A percentile compares a stretch with the other conserved stretches of the same genome.
phyloP scores from a whole-genome alignment of 2,329 filamentous ascomycete species.

The Neofusicoccum parvum region DNA sequence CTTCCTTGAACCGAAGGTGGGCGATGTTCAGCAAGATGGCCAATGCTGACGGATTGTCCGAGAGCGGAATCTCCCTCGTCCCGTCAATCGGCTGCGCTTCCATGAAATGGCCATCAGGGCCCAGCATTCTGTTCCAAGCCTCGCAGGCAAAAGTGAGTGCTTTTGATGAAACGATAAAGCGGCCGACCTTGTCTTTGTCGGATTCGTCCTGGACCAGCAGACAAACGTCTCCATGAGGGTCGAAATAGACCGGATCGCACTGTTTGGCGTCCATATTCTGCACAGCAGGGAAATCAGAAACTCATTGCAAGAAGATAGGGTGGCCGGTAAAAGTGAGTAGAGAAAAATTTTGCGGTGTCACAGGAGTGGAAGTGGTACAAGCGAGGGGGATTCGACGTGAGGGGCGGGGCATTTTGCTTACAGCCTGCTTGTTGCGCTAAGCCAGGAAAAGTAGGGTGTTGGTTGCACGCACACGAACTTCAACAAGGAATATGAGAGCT shows the following conservation, averaged over 20 bases:
- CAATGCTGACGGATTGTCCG: constrained; percentile 1
- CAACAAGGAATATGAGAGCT: no score
- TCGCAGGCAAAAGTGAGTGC: constrained; percentile 26
- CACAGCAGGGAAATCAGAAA: no score
- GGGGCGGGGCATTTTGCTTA: no score
- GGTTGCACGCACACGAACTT: not conserved
- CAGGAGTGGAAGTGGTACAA: no score
- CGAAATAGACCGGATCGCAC: not conserved
- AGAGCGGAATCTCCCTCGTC: not conserved
- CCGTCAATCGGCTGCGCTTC: not conserved
- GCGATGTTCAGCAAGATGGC: not conserved
- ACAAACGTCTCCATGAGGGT: not conserved
- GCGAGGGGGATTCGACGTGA: no score
- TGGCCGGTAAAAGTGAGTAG: no score
- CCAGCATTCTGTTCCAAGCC: constrained; percentile 29
- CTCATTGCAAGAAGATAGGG: no score
- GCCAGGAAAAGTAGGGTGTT: no score
- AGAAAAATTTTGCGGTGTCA: no score
- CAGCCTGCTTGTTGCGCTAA: no score
- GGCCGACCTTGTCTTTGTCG: not conserved
- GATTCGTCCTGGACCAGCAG: not conserved
- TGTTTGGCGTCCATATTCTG: not conserved
- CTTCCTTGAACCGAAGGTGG: not conserved
- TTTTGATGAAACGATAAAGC: constrained; percentile 22
- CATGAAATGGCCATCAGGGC: not conserved